Percentiles rank a stretch among this genome's conserved stretches.
Conservation (phyloP, 371 early-diverging fungal genomes). For the Blakeslea trispora region DNA sequence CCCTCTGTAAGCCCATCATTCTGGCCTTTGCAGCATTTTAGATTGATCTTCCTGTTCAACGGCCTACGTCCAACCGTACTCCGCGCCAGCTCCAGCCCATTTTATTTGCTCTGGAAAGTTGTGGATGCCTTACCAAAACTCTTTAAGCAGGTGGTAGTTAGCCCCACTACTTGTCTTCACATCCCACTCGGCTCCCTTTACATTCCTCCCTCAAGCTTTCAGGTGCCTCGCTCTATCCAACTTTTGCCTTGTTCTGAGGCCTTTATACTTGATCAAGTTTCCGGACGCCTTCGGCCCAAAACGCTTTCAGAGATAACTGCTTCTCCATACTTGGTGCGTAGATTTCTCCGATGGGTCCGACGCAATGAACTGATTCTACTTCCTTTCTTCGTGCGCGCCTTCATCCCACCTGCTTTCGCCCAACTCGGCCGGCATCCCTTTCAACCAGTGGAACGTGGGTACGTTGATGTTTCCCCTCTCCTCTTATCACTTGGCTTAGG, state of each 20-base stretch:
- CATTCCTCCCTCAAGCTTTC: not conserved
- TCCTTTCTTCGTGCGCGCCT: not conserved
- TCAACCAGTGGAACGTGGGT: not conserved
- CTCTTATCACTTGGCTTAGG: not conserved
- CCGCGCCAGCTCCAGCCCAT: not conserved
- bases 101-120: not conserved
- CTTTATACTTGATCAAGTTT: not conserved
- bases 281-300: not conserved
- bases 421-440: not conserved
- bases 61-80: not conserved
- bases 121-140: not conserved
- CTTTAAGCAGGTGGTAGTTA: not conserved
- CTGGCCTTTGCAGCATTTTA: not conserved
- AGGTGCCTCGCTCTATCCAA: not conserved
- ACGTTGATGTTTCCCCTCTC: constrained; percentile 1
- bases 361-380: not conserved
- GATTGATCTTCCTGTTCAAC: not conserved
- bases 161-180: not conserved
- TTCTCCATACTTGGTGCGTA: not conserved
- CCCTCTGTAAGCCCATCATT: not conserved
- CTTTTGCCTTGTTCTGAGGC: not conserved
- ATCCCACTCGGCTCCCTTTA: not conserved
- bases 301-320: not conserved
- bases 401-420: not conserved
- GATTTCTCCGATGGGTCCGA: not conserved